These are phyloP conservation scores for Excoecaria cochinchinensis DNA, from an alignment of 345 rosid genomes.

Conservation along the genomic window DNA sequence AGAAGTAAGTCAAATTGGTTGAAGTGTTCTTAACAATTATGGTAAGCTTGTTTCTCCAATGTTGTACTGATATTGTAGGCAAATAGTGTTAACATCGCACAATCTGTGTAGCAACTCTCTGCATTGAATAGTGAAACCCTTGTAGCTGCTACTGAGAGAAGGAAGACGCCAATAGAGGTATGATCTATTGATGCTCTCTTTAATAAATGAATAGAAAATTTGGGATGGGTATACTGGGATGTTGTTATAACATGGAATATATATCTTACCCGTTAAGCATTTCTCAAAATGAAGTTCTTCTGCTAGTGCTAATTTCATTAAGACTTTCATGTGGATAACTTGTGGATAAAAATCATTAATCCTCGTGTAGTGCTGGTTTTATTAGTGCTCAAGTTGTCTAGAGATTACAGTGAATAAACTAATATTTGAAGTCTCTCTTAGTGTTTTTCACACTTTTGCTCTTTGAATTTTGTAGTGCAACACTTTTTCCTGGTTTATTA, in stretches of 20 bases:
- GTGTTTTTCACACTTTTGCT: too few relatives aligned
- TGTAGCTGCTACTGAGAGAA: conserved; percentile 95
- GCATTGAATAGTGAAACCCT: conserved; percentile 94
- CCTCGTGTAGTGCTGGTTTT: background rate
- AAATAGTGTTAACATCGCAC: conserved; percentile 38
- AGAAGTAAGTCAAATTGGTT: background rate
- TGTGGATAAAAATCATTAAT: background rate
- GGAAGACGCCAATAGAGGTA: conserved; percentile 89
- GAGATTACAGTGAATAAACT: too few relatives aligned
- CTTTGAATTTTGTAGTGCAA: too few relatives aligned
- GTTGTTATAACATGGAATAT: background rate
- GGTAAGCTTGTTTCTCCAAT: background rate
- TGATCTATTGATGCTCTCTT: background rate
- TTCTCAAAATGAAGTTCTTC: background rate
- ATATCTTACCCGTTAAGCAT: background rate
- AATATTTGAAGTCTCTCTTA: too few relatives aligned
- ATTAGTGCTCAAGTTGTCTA: background rate
- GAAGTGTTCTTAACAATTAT: background rate
- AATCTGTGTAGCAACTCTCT: conserved; percentile 51
- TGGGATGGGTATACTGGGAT: background rate
- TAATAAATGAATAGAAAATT: background rate
- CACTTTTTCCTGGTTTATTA: too few relatives aligned
- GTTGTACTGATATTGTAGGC: conserved; percentile 39
- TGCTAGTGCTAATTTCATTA: background rate
- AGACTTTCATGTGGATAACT: background rate